phyloP scores from a whole-genome alignment of 108 stramenopile species.

The Bacterosira constricta region DNA sequence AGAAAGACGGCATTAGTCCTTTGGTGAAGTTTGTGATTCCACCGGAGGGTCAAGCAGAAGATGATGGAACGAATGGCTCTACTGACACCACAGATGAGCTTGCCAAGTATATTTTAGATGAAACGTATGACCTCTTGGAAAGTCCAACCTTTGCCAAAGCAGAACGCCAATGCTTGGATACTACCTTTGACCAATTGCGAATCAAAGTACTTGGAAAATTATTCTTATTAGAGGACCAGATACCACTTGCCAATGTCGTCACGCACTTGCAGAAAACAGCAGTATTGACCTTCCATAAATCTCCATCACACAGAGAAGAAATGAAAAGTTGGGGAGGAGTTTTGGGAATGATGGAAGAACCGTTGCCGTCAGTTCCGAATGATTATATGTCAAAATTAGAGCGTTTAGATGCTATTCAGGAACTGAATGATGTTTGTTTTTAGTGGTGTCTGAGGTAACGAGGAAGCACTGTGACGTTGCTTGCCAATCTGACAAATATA shows the following conservation, averaged over 20 bases:
- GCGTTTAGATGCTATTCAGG: slow-evolving; percentile 28
- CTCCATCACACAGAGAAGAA: slow-evolving; percentile 29
- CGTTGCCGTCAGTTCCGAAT: slow-evolving; percentile 34
- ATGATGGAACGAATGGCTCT: background rate
- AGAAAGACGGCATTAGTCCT: background rate
- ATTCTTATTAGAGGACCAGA: slow-evolving; percentile 17
- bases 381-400: slow-evolving; percentile 37
- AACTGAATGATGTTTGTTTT: slow-evolving; percentile 51
- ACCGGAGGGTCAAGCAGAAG: slow-evolving; percentile 3
- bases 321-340: slow-evolving; percentile 40
- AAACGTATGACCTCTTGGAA: slow-evolving; percentile 57
- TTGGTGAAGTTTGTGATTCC: slow-evolving; percentile 44
- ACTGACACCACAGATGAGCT: slow-evolving; percentile 30
- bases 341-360: slow-evolving; percentile 39
- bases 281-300: slow-evolving; percentile 37
- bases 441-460: too few species aligned
- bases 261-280: slow-evolving; percentile 40
- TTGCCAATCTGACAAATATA: too few species aligned
- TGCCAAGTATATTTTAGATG: slow-evolving; percentile 52
- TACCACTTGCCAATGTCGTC: slow-evolving; percentile 48
- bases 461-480: too few species aligned
- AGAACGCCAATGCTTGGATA: slow-evolving; percentile 34
- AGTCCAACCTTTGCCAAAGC: slow-evolving; percentile 52
- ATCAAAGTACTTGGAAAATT: slow-evolving; percentile 29
- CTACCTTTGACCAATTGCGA: slow-evolving; percentile 35